Base-by-base conservation (phyloP, 2,329 filamentous ascomycete species). In the Bipolaris zeicola region DNA sequence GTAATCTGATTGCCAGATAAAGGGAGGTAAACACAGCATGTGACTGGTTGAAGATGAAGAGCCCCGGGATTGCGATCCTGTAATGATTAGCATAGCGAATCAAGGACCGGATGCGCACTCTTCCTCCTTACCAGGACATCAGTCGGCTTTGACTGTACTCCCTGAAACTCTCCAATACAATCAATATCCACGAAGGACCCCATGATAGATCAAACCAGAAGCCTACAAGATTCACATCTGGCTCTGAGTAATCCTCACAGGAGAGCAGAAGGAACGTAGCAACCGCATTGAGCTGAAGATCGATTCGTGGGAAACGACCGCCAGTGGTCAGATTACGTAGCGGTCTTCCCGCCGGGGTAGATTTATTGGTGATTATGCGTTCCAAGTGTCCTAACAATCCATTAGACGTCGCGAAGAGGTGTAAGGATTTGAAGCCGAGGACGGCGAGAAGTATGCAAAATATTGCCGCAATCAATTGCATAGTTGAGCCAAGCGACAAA, bases 1-100 rank as follows among this genome's bases (percentile, higher is more conserved):
- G 28, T 7, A 46, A 46, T 22, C 44, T 36, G 13, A 36, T 46
- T 16, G 44, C 44, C 31, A 46, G 31, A 46, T 46, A 46, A 36
- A 46, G 44, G 6, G 44, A 46, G 4, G 44, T 46, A 36, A 46
- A 46, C 2, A 46, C 44, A 16, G 44, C 44, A 6, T 46, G 44
- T 36, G 44, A 46, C 44, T 46, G 44, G 18, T 46, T 46, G 31
- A 34, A 46, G 8, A 46, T 46, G 44, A 36, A 36, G 5, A 46
- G 34, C 14, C 44, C 44, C 22, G 44, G 44, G 11, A 46, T 36
- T 13, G 44, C 28, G 13, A 46, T 46, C 44, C 44, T 46, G 11
- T 22, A 18, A 26, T 14, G 31, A n/a, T 46, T 14, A 46, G 44
- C 31, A 36, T 5, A 11, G 5, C 14, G 22, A n/a, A 22, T 22